phyloP scores from a whole-genome alignment of 2,329 filamentous ascomycete genomes.

The Nigrograna mackinnonii region DNA sequence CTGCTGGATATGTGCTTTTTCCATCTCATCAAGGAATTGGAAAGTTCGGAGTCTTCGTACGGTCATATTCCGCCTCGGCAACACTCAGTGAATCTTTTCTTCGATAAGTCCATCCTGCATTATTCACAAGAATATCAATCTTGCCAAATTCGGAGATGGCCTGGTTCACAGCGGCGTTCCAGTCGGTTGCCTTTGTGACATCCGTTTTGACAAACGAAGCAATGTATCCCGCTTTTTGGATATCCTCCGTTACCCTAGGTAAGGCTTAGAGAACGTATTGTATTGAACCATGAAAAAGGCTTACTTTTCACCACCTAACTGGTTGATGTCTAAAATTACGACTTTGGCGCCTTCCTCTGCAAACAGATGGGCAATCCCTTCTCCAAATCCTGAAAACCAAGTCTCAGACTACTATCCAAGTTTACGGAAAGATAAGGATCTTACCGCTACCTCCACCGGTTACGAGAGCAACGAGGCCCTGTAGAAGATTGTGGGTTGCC shows the following conservation, averaged over 20 bases:
- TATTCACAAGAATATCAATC: slow-evolving; percentile 61
- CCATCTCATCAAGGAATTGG: not conserved
- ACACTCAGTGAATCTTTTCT: slow-evolving; percentile 59
- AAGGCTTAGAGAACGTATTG: no score
- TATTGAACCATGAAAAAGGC: no score
- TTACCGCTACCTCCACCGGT: no score
- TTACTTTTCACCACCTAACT: no score
- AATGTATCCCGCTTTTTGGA: no score
- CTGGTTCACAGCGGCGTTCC: not conserved
- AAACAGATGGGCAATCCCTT: not conserved
- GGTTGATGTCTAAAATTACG: not conserved
- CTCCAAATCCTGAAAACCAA: not conserved
- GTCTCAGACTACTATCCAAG: not conserved
- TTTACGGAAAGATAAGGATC: no score
- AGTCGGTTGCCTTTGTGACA: not conserved
- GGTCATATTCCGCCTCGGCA: slow-evolving; percentile 64
- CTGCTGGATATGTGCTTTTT: no score
- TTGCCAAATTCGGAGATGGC: slow-evolving; percentile 36
- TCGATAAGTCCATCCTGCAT: slow-evolving; percentile 58
- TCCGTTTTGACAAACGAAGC: no score
- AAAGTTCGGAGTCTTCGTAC: no score
- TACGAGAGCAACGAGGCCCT: not conserved
- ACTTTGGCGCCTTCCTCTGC: slow-evolving; percentile 1
- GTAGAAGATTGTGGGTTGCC: no score
- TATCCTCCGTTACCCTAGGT: no score